Evolutionary conservation across 129 eudicot genomes (phyloP).

Genomic region (Solidago caesia): DNA sequence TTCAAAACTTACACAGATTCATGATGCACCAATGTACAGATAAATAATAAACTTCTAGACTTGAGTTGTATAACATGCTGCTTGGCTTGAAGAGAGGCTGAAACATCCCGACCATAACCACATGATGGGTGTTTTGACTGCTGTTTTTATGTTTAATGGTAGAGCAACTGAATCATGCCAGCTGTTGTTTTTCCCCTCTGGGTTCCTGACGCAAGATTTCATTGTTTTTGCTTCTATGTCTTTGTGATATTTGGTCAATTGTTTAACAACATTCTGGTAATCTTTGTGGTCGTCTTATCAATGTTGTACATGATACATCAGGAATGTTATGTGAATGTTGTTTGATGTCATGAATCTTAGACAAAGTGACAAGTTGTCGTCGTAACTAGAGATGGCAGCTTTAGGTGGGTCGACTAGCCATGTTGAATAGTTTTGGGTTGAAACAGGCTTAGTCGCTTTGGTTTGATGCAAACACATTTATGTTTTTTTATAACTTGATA

Average conservation of each 20-base stretch:
- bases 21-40: constrained; percentile 14
- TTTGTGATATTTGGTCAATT: constrained; percentile 1
- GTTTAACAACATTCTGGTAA: constrained; percentile 7
- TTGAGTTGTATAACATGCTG: constrained; percentile 16
- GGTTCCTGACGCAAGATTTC: background rate
- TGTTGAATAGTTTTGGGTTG: background rate
- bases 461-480: no score
- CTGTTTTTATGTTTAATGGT: constrained; percentile 12
- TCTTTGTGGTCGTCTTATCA: background rate
- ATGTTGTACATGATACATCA: constrained; percentile 6
- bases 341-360: background rate
- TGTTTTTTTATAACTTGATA: background rate
- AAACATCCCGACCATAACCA: background rate
- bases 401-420: background rate
- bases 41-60: constrained; percentile 9
- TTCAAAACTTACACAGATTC: constrained; percentile 7
- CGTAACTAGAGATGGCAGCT: background rate
- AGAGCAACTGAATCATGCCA: background rate
- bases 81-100: constrained; percentile 13
- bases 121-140: background rate
- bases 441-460: background rate
- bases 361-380: background rate
- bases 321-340: background rate
- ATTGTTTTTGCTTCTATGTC: constrained; percentile 7
- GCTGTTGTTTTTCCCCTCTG: background rate